A percentile compares a stretch with the other conserved stretches of the same genome.
Conservation (phyloP, 192 early-diverging fungal species). For the Radiomyces spectabilis region DNA sequence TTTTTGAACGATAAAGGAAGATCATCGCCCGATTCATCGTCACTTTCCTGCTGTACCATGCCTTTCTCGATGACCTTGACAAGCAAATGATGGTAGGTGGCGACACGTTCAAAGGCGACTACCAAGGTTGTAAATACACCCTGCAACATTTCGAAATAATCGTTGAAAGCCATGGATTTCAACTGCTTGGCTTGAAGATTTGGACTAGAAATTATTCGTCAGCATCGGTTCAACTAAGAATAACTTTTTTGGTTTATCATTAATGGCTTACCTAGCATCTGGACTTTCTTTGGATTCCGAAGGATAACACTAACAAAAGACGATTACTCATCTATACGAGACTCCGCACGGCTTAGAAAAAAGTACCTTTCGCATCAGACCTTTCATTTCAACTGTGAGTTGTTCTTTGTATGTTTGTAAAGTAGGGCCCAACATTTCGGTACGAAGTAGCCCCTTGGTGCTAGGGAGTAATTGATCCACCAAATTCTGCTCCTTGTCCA, state of each 20-base stretch:
- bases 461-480: constrained; percentile 56
- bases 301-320: too few relatives aligned
- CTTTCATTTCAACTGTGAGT: constrained; percentile 69
- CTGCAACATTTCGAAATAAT: constrained; percentile 73
- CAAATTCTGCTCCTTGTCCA: constrained; percentile 8
- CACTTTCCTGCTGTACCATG: background rate
- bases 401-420: constrained; percentile 74
- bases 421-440: constrained; percentile 56
- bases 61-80: constrained; percentile 41
- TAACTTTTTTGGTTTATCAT: too few relatives aligned
- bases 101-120: constrained; percentile 61
- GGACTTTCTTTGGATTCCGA: too few relatives aligned
- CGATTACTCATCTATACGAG: too few relatives aligned
- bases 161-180: constrained; percentile 73
- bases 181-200: constrained; percentile 63
- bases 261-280: too few relatives aligned
- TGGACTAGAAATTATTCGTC: too few relatives aligned
- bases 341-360: background rate
- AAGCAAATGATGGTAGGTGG: constrained; percentile 66
- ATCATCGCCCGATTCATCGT: background rate
- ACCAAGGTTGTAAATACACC: constrained; percentile 72
- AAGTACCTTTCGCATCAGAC: constrained; percentile 66
- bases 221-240: too few relatives aligned
- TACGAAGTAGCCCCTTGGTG: constrained; percentile 69
- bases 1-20: background rate